These are phyloP conservation scores for Neurospora sp. DNA, from an alignment of 495 filamentous ascomycete species.

Conservation along the genomic window DNA sequence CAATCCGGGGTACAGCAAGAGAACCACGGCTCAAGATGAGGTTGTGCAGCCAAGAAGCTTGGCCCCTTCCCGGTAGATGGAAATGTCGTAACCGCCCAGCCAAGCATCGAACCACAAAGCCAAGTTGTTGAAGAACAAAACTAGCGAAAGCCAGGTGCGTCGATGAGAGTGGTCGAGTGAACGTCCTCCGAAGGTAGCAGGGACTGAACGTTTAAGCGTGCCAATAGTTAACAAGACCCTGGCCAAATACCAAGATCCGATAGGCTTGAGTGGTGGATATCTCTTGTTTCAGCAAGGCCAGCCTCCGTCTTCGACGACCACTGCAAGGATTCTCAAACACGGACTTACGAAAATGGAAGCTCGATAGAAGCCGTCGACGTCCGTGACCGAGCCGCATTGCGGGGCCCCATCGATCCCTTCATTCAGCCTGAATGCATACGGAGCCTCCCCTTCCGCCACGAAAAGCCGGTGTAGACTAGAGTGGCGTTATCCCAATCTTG, in stretches of 20 bases:
- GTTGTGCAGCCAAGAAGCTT: background rate
- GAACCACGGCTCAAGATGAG: background rate
- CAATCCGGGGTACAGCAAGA: background rate
- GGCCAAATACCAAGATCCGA: background rate
- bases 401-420: background rate
- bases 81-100: background rate
- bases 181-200: background rate
- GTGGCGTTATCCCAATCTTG: background rate
- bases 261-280: background rate
- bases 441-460: background rate
- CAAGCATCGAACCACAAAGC: background rate
- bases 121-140: background rate
- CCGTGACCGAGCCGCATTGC: background rate
- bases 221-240: background rate
- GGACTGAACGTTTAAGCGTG: background rate
- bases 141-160: background rate
- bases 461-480: background rate
- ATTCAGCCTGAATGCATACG: background rate
- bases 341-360: background rate
- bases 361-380: background rate
- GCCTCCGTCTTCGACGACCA: background rate
- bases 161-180: background rate
- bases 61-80: background rate
- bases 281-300: background rate
- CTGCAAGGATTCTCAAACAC: background rate